phyloP scores from a whole-genome alignment of 306 rosid genomes.

The Citrullus amarus region DNA sequence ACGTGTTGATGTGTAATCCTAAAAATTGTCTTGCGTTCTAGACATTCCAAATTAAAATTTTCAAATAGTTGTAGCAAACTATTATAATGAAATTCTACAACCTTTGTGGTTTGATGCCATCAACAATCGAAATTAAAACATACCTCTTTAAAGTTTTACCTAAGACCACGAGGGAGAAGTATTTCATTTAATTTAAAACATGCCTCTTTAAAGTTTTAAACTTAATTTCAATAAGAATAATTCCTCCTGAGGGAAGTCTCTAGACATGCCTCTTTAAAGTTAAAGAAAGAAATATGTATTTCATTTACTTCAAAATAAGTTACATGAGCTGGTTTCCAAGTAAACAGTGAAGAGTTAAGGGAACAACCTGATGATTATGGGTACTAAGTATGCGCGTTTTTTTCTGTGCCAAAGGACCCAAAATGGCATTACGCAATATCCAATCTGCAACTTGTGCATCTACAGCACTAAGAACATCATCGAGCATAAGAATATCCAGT shows the following conservation, averaged over 20 bases:
- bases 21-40: background rate
- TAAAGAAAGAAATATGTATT: no score
- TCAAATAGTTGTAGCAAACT: background rate
- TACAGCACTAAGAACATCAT: slow-evolving; percentile 87
- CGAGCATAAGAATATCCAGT: slow-evolving; percentile 72
- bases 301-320: background rate
- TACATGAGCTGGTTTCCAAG: background rate
- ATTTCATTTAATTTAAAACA: no score
- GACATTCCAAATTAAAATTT: background rate
- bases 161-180: no score
- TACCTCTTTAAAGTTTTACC: no score
- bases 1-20: background rate
- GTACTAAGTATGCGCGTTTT: slow-evolving; percentile 72
- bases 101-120: no score
- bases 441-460: slow-evolving; percentile 83
- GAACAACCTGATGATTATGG: slow-evolving; percentile 67
- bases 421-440: slow-evolving; percentile 61
- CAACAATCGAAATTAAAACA: no score
- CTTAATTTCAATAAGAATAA: no score
- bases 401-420: slow-evolving; percentile 59
- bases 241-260: no score
- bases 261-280: no score
- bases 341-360: slow-evolving; percentile 1
- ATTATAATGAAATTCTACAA: background rate
- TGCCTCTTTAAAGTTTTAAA: no score